phyloP scores from a whole-genome alignment of 441 rosid genomes.

The Adansonia grandidieri region DNA sequence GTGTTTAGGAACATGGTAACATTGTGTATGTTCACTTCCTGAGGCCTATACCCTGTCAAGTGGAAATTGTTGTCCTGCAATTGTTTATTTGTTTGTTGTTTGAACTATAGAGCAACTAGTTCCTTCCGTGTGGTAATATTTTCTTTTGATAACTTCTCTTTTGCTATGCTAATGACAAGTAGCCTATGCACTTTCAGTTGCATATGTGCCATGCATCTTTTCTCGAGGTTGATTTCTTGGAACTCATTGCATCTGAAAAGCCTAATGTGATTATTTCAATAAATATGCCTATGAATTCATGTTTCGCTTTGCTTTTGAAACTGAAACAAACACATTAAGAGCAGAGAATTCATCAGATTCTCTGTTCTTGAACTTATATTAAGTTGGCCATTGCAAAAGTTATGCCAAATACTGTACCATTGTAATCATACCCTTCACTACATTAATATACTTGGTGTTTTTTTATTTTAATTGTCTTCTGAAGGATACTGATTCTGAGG shows the following conservation, averaged over 20 bases:
- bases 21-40: not conserved
- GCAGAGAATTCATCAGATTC: not conserved
- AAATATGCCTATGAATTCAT: not conserved
- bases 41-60: not conserved
- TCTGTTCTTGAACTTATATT: not conserved
- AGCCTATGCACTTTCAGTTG: not conserved
- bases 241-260: not conserved
- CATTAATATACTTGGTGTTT: not conserved
- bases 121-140: not conserved
- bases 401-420: not conserved
- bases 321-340: too few relatives aligned
- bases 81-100: not conserved
- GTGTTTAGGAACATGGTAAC: not conserved
- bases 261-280: not conserved
- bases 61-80: not conserved
- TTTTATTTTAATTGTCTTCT: not conserved
- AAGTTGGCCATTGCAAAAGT: not conserved
- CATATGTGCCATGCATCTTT: not conserved
- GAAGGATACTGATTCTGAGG: constrained; percentile 61
- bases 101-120: not conserved
- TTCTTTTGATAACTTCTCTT: not conserved
- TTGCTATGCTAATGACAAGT: not conserved
- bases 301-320: not conserved
- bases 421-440: not conserved
- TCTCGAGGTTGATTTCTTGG: not conserved